phyloP scores from a whole-genome alignment of 2,329 filamentous ascomycete genomes.

The Hymenoscyphus occultus region DNA sequence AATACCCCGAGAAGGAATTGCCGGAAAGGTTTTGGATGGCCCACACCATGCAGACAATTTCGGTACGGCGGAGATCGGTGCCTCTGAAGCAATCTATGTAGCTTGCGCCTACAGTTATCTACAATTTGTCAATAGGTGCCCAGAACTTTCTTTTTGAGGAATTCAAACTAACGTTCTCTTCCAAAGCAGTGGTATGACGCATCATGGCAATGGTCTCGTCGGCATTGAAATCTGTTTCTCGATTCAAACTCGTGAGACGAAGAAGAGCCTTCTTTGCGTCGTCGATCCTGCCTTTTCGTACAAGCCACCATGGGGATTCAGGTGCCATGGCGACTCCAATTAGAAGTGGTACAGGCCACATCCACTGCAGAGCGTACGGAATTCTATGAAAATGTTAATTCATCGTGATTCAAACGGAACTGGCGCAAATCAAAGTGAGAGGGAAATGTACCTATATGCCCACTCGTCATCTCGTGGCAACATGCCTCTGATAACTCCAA shows the following conservation, averaged over 20 bases:
- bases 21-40: constrained; percentile 63
- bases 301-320: constrained; percentile 51
- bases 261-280: constrained; percentile 43
- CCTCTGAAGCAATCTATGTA: constrained; percentile 52
- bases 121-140: not conserved
- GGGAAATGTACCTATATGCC: constrained; percentile 41
- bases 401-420: not conserved
- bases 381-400: constrained; percentile 32
- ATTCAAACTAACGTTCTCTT: constrained; percentile 40
- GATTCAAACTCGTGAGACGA: constrained; percentile 37
- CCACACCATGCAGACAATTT: constrained; percentile 59
- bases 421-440: not conserved
- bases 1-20: constrained; percentile 62
- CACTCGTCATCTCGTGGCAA: constrained; percentile 45
- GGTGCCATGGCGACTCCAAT: constrained; percentile 47
- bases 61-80: constrained; percentile 50
- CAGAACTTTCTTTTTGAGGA: not conserved
- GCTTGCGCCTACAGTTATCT: constrained; percentile 41
- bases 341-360: constrained; percentile 50
- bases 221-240: constrained; percentile 44
- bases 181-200: constrained; percentile 54
- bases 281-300: constrained; percentile 44
- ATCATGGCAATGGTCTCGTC: constrained; percentile 53
- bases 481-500: constrained; percentile 50
- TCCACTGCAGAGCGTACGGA: constrained; percentile 51